These are phyloP conservation scores for Exophiala aquamarina DNA, from an alignment of 2,329 filamentous ascomycete genomes.

Conservation along the genomic window DNA sequence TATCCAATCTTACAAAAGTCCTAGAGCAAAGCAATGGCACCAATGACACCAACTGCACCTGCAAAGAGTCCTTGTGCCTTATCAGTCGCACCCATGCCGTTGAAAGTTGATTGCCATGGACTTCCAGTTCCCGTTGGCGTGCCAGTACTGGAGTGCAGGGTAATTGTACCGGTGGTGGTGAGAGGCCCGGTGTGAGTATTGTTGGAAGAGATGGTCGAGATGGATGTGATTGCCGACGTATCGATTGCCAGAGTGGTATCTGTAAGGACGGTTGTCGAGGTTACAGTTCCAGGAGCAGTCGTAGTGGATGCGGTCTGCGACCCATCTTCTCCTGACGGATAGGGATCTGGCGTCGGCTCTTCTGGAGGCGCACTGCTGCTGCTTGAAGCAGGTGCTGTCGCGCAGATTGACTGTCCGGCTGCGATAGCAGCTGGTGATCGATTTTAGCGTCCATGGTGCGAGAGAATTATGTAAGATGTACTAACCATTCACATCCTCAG, in stretches of 20 bases:
- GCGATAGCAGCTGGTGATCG: constrained; percentile 12
- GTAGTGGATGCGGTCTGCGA: constrained; percentile 17
- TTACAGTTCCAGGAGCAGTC: constrained; percentile 7
- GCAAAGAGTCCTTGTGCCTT: constrained; percentile 16
- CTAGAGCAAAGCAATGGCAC: constrained; percentile 18
- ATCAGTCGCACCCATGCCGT: constrained; percentile 8
- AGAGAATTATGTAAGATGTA: no score
- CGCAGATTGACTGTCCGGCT: constrained; percentile 16
- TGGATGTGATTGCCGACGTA: not conserved
- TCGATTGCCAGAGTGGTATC: not conserved
- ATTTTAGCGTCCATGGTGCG: constrained; percentile 3
- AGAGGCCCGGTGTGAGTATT: no score
- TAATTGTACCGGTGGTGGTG: not conserved
- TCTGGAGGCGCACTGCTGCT: not conserved
- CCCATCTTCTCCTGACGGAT: no score
- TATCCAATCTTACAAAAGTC: no score
- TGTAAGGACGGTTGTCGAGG: not conserved
- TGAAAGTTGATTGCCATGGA: constrained; percentile 7
- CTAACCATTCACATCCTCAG: constrained; percentile 17
- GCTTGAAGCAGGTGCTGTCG: constrained; percentile 3
- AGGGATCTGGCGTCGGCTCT: not conserved
- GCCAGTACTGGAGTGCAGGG: no score
- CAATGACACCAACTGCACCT: constrained; percentile 15
- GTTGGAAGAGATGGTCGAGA: not conserved
- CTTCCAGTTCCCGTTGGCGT: no score